Conservation (phyloP, 208 protist species). For the Crithidia sp. region DNA sequence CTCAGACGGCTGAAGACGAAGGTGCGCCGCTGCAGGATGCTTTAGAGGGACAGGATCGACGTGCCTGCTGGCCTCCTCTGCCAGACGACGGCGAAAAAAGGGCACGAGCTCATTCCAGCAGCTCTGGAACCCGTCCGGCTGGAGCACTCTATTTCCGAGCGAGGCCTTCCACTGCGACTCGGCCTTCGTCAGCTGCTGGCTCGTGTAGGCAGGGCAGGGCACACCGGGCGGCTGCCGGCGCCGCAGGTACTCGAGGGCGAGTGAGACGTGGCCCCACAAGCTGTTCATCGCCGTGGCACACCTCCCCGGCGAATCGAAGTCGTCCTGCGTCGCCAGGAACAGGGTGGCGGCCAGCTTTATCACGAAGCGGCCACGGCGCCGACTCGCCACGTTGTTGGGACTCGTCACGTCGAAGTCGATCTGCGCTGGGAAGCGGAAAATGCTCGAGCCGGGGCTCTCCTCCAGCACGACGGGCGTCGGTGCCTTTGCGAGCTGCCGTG, state of each 20-base stretch:
- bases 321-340: slow-evolving; percentile 33
- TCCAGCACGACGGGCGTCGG: not conserved
- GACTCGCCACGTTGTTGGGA: slow-evolving; percentile 12
- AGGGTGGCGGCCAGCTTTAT: slow-evolving; percentile 54
- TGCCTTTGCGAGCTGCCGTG: no score
- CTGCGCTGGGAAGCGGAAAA: slow-evolving; percentile 1
- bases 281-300: slow-evolving; percentile 26
- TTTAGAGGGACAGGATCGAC: not conserved
- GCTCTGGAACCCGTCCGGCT: slow-evolving; percentile 14
- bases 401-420: not conserved
- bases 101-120: slow-evolving; percentile 22
- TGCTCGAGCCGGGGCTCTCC: not conserved
- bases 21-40: not conserved
- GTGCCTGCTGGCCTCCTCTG: not conserved
- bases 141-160: slow-evolving; percentile 18
- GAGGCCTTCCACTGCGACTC: slow-evolving; percentile 24
- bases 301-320: slow-evolving; percentile 27
- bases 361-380: slow-evolving; percentile 43
- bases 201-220: not conserved
- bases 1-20: not conserved
- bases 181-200: slow-evolving; percentile 13
- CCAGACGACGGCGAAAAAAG: slow-evolving; percentile 15
- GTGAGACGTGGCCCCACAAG: slow-evolving; percentile 32
- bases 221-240: not conserved
- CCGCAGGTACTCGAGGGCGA: slow-evolving; percentile 34